Evolutionary conservation across 805 yeast species (phyloP).

Genomic region (Starmerella davenportii): DNA sequence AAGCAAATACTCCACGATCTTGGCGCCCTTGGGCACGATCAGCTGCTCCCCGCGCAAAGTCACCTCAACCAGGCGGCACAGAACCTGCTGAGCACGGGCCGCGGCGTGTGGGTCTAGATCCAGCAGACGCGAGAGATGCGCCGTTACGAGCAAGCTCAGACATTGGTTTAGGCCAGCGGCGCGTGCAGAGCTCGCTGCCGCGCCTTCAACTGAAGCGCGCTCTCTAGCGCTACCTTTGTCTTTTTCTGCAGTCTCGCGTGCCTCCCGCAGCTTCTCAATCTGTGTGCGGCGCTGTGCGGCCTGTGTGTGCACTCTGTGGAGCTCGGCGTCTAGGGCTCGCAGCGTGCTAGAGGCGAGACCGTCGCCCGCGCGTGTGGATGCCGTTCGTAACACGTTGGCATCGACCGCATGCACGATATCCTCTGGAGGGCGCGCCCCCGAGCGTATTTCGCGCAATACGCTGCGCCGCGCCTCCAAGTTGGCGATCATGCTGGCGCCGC

Average conservation of each 20-base stretch:
- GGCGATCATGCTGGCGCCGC: too few species aligned
- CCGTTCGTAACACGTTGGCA: conserved; percentile 1
- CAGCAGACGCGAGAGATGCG: too few species aligned
- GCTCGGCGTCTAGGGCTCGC: conserved; percentile 1
- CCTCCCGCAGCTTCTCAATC: not conserved
- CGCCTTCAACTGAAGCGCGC: too few species aligned
- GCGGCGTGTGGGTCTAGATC: too few species aligned
- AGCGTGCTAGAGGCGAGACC: conserved; percentile 1
- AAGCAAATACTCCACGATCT: conserved; percentile 7
- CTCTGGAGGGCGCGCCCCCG: conserved; percentile 5
- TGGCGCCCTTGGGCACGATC: conserved; percentile 5
- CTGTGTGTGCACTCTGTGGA: not conserved
- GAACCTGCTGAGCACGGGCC: conserved; percentile 1
- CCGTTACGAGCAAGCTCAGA: too few species aligned
- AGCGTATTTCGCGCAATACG: conserved; percentile 5
- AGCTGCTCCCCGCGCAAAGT: conserved; percentile 7
- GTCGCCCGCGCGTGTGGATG: conserved; percentile 1
- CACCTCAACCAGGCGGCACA: conserved; percentile 6
- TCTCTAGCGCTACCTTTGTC: too few species aligned
- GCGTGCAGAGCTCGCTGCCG: too few species aligned
- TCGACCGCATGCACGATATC: conserved; percentile 5
- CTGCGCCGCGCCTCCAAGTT: conserved; percentile 7
- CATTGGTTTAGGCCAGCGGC: too few species aligned
- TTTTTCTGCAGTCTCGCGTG: too few species aligned
- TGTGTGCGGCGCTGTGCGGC: not conserved